These are phyloP conservation scores for Yarrowia sp. DNA, from an alignment of 805 yeast genomes.

Conservation along the genomic window DNA sequence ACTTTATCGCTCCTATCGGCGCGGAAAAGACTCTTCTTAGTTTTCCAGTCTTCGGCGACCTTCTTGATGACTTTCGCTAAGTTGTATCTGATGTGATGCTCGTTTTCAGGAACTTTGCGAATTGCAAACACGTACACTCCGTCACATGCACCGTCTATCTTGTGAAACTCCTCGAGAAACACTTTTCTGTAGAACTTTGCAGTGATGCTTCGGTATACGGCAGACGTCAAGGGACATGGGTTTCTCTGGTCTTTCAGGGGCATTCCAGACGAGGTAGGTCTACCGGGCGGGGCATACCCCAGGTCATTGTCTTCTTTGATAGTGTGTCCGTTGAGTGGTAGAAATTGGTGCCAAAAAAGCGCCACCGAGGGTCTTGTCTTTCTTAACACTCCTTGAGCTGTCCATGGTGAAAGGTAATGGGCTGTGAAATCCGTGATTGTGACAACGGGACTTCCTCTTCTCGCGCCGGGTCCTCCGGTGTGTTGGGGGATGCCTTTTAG, in stretches of 20 bases:
- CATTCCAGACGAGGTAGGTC: background rate
- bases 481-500: constrained; percentile 9
- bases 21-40: background rate
- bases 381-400: constrained; percentile 5
- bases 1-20: background rate
- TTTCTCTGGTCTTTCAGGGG: background rate
- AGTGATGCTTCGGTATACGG: background rate
- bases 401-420: constrained; percentile 3
- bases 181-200: constrained; percentile 3
- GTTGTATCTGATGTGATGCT: background rate
- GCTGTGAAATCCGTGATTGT: background rate
- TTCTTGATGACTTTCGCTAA: background rate
- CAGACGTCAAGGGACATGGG: background rate
- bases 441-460: background rate
- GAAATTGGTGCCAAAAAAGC: background rate
- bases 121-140: constrained; percentile 24
- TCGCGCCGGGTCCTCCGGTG: background rate
- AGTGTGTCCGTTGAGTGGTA: constrained; percentile 2
- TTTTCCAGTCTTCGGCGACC: constrained; percentile 7
- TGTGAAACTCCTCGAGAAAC: constrained; percentile 26
- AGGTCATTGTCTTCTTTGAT: background rate
- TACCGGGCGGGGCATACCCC: background rate
- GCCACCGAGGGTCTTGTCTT: constrained; percentile 7
- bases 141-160: constrained; percentile 18
- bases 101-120: constrained; percentile 1